Percentiles rank a stretch among this genome's conserved stretches.
Evolutionary conservation across 2,329 filamentous ascomycete species (phyloP).

Genomic region (Microascus cirrosus): DNA sequence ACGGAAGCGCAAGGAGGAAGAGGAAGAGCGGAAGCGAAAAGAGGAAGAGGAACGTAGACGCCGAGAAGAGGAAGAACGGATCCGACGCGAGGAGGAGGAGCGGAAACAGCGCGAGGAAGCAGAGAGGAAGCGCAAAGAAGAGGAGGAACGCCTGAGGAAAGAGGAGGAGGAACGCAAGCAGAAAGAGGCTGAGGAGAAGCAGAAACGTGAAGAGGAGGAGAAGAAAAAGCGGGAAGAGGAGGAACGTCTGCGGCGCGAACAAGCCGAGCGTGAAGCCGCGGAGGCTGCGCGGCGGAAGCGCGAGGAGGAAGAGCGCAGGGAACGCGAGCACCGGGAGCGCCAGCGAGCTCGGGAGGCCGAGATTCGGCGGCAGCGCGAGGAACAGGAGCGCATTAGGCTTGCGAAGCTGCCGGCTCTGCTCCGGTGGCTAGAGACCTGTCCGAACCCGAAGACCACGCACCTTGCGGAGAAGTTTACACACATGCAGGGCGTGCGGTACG

Average conservation of each 20-base stretch:
- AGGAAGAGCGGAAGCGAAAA: constrained; percentile 10
- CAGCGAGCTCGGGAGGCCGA: constrained; percentile 39
- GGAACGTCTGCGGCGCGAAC: constrained; percentile 30
- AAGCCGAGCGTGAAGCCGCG: constrained; percentile 34
- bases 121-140: constrained; percentile 20
- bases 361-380: constrained; percentile 35
- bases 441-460: constrained; percentile 37
- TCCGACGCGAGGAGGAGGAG: constrained; percentile 16
- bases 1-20: constrained; percentile 13
- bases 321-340: constrained; percentile 37
- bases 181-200: constrained; percentile 17
- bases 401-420: constrained; percentile 48
- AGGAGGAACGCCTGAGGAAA: constrained; percentile 22
- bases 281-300: constrained; percentile 32
- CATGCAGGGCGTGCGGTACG: constrained; percentile 51
- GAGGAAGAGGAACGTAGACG: constrained; percentile 15
- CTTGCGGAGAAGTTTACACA: constrained; percentile 43
- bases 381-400: constrained; percentile 42
- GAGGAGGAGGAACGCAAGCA: constrained; percentile 24
- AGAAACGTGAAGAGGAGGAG: constrained; percentile 20
- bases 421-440: constrained; percentile 45
- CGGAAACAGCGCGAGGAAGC: constrained; percentile 20
- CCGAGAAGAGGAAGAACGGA: constrained; percentile 11
- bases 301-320: constrained; percentile 40
- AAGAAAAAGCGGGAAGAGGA: constrained; percentile 30